Conservation (phyloP, 345 rosid genomes). For the Balakata baccata region DNA sequence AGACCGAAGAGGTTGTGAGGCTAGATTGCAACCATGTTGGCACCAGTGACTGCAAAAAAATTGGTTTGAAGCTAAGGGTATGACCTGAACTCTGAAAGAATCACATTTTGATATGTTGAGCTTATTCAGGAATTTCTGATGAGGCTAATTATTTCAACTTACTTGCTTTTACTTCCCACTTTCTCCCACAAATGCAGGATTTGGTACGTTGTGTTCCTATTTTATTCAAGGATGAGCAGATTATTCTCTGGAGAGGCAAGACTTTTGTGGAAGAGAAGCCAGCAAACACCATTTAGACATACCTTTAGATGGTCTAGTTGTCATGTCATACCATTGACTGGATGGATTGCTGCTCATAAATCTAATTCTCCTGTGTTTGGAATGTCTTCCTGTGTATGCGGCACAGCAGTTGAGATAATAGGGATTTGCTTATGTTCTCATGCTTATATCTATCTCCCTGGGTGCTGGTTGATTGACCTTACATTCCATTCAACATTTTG, state of each 20-base stretch:
- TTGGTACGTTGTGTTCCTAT: constrained; percentile 82
- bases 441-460: too few relatives aligned
- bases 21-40: constrained; percentile 80
- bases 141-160: not conserved
- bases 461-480: too few relatives aligned
- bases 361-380: too few relatives aligned
- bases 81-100: not conserved
- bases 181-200: constrained; percentile 48
- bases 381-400: too few relatives aligned
- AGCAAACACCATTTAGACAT: not conserved
- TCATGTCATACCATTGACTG: too few relatives aligned
- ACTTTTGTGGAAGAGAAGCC: constrained; percentile 15
- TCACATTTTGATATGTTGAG: not conserved
- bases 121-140: not conserved
- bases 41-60: constrained; percentile 76
- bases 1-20: constrained; percentile 66
- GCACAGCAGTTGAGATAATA: too few relatives aligned
- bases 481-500: too few relatives aligned
- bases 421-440: too few relatives aligned
- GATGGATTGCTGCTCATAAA: too few relatives aligned
- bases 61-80: constrained; percentile 79
- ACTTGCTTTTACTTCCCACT: constrained; percentile 6
- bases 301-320: not conserved
- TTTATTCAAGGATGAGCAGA: constrained; percentile 82
- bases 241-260: constrained; percentile 78